Evolutionary conservation across 2,329 filamentous ascomycete species (phyloP).

Genomic region (Alternaria triticina): DNA sequence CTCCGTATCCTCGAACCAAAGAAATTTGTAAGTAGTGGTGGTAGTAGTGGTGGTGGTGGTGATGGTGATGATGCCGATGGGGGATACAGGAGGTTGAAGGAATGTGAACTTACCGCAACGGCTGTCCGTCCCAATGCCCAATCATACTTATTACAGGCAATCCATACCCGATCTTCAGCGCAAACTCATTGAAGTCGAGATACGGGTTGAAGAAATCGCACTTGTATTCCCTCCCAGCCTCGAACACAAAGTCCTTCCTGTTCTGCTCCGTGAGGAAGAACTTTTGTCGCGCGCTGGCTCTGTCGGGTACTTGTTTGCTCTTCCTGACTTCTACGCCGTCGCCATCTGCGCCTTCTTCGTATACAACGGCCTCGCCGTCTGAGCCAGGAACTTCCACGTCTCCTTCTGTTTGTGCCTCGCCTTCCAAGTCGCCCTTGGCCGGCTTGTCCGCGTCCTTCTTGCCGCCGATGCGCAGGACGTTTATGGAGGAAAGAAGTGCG

Average conservation of each 20-base stretch:
- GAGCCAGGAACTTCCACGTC: slow-evolving; percentile 47
- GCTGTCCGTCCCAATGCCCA: slow-evolving; percentile 81
- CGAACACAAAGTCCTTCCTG: slow-evolving; percentile 65
- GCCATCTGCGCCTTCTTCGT: slow-evolving; percentile 58
- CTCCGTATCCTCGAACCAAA: slow-evolving; percentile 4
- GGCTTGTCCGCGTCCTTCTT: slow-evolving; percentile 21
- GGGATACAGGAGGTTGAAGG: not conserved
- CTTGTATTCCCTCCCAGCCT: slow-evolving; percentile 66
- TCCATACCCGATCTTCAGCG: slow-evolving; percentile 59
- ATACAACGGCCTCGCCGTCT: slow-evolving; percentile 57
- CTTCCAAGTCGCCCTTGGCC: slow-evolving; percentile 49
- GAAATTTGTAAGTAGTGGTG: not conserved
- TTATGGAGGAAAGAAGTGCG: slow-evolving; percentile 79
- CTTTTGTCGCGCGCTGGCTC: slow-evolving; percentile 60
- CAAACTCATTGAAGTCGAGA: slow-evolving; percentile 82
- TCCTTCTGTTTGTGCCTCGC: slow-evolving; percentile 56
- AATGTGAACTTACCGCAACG: slow-evolving; percentile 63
- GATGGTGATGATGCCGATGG: not conserved
- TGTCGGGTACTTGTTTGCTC: slow-evolving; percentile 49
- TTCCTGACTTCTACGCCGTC: slow-evolving; percentile 52
- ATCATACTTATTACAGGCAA: slow-evolving; percentile 78
- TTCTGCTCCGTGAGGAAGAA: slow-evolving; percentile 64
- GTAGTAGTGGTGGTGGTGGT: not conserved
- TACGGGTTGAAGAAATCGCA: slow-evolving; percentile 91
- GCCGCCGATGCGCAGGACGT: slow-evolving; percentile 71